These are phyloP conservation scores for Xylaria scruposa DNA, from an alignment of 495 filamentous ascomycete species.

Conservation along the genomic window DNA sequence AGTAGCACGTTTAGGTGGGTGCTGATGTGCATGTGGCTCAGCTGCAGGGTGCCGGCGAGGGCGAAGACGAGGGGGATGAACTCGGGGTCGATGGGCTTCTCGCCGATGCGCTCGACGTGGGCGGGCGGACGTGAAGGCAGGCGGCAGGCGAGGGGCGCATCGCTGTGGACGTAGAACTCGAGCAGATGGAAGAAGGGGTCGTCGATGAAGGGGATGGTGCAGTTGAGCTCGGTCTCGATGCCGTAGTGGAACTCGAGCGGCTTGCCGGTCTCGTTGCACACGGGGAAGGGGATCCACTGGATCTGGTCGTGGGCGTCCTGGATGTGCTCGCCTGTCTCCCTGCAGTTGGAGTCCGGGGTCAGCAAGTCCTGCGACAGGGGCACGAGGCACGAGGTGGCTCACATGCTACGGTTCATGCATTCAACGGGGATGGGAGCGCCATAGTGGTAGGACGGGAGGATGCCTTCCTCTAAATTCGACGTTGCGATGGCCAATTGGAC, in stretches of 20 bases:
- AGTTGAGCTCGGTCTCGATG: conserved; percentile 83
- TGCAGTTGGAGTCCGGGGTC: conserved; percentile 28
- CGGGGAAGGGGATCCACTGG: conserved; percentile 91
- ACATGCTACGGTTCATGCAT: conserved; percentile 65
- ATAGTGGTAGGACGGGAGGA: conserved; percentile 57
- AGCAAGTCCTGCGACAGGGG: background rate
- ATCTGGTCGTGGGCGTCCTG: conserved; percentile 79
- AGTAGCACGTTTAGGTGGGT: conserved; percentile 87
- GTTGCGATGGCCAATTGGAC: conserved; percentile 30
- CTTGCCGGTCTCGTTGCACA: conserved; percentile 85
- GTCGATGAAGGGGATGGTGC: conserved; percentile 83
- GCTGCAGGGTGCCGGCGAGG: conserved; percentile 85
- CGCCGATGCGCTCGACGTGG: conserved; percentile 52
- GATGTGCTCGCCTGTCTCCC: conserved; percentile 77
- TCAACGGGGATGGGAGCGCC: conserved; percentile 56
- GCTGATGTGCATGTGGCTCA: conserved; percentile 88
- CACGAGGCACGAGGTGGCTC: conserved; percentile 28
- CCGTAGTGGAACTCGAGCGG: conserved; percentile 88
- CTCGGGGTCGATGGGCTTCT: conserved; percentile 52
- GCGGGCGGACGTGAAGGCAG: conserved; percentile 77
- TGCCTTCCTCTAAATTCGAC: conserved; percentile 30
- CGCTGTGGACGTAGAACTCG: conserved; percentile 98
- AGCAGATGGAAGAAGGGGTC: conserved; percentile 96
- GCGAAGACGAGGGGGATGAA: conserved; percentile 79
- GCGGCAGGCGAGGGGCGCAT: conserved; percentile 91